Percentiles rank a stretch among this genome's conserved stretches.
phyloP scores from a whole-genome alignment of 1,284 basidiomycete genomes.

The Xerocomus amazonicus region DNA sequence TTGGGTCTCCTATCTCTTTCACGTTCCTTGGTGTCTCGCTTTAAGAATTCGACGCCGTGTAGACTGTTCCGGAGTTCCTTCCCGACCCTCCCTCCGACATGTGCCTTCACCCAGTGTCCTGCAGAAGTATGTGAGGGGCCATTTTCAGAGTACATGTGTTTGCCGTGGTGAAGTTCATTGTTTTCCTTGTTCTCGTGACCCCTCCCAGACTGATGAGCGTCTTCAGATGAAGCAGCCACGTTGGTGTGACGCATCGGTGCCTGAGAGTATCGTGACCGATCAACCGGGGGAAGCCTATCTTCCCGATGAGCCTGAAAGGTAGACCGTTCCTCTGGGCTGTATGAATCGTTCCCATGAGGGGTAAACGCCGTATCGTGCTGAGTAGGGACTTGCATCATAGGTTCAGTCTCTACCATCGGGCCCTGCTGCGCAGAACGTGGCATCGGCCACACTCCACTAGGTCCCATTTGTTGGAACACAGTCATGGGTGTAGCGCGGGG shows the following conservation, averaged over 20 bases:
- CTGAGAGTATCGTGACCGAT: constrained; percentile 16
- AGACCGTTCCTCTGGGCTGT: constrained; percentile 8
- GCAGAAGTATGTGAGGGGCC: constrained; percentile 23
- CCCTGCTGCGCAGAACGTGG: constrained; percentile 39
- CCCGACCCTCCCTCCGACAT: constrained; percentile 38
- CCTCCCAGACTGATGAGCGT: constrained; percentile 13
- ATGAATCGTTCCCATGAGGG: constrained; percentile 14
- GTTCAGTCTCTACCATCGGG: constrained; percentile 41
- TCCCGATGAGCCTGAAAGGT: constrained; percentile 12
- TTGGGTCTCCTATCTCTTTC: constrained; percentile 50
- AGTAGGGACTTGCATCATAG: constrained; percentile 36
- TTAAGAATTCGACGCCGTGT: constrained; percentile 34
- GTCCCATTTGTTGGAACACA: constrained; percentile 1
- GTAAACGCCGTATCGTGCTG: constrained; percentile 40
- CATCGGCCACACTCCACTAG: constrained; percentile 19
- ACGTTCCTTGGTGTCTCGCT: constrained; percentile 42
- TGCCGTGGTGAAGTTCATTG: constrained; percentile 13
- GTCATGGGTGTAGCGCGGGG: constrained; percentile 11
- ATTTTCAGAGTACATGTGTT: constrained; percentile 20
- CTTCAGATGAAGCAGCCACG: constrained; percentile 13
- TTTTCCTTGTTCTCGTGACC: constrained; percentile 55
- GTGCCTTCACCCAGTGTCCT: constrained; percentile 43
- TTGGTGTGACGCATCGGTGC: constrained; percentile 8
- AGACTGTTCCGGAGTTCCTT: constrained; percentile 51
- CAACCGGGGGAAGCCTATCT: constrained; percentile 8